These are phyloP conservation scores for Hypoxylon sp. DNA, from an alignment of 2,329 filamentous ascomycete genomes.

Conservation along the genomic window DNA sequence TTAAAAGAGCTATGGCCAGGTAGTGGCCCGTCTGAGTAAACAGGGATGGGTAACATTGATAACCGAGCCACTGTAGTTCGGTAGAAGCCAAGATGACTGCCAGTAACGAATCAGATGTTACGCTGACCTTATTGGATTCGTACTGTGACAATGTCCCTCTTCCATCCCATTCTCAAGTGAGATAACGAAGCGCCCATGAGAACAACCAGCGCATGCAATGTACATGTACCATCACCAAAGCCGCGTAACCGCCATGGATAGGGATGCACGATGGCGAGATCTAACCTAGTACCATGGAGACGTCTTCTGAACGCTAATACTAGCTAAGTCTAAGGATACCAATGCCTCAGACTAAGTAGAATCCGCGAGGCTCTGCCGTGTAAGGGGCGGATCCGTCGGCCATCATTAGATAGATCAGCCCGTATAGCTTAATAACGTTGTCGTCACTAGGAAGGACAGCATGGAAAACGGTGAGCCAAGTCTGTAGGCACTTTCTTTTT, in stretches of 20 bases:
- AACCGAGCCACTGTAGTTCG: slow-evolving; percentile 31
- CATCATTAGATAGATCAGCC: slow-evolving; percentile 15
- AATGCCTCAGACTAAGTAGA: slow-evolving; percentile 14
- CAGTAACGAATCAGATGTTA: slow-evolving; percentile 35
- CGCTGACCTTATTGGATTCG: slow-evolving; percentile 23
- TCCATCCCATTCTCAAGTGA: slow-evolving; percentile 9
- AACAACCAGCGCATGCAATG: slow-evolving; percentile 27
- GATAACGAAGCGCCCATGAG: slow-evolving; percentile 39
- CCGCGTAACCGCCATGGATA: slow-evolving; percentile 30
- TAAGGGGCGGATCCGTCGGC: slow-evolving; percentile 18
- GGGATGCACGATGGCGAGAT: slow-evolving; percentile 10
- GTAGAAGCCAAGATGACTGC: slow-evolving; percentile 37
- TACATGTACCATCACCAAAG: slow-evolving; percentile 18
- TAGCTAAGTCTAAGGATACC: background rate
- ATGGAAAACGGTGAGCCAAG: slow-evolving; percentile 9
- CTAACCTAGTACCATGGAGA: background rate
- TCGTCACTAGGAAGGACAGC: slow-evolving; percentile 2
- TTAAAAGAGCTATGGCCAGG: slow-evolving; percentile 30
- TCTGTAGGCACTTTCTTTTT: slow-evolving; percentile 16
- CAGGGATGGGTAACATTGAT: slow-evolving; percentile 36
- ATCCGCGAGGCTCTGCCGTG: slow-evolving; percentile 22
- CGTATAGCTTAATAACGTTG: slow-evolving; percentile 6
- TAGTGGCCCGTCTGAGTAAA: slow-evolving; percentile 20
- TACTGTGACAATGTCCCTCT: slow-evolving; percentile 29
- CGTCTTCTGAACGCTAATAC: background rate